Evolutionary conservation across 2,329 filamentous ascomycete genomes (phyloP).

Genomic region (Fusarium chaquense): DNA sequence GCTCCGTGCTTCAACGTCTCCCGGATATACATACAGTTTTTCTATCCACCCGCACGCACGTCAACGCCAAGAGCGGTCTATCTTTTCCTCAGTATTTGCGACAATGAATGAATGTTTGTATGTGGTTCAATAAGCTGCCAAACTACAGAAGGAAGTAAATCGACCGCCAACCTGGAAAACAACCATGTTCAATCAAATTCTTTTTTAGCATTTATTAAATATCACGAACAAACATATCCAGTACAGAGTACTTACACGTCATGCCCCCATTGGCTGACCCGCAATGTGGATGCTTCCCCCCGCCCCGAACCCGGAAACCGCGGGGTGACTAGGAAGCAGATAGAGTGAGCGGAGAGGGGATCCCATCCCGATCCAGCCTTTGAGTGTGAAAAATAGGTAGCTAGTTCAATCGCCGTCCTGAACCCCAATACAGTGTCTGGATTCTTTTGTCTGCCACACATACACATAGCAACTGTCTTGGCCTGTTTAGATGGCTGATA

Average conservation of each 20-base stretch:
- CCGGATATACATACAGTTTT: not conserved
- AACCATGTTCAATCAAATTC: not conserved
- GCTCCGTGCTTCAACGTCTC: slow-evolving; percentile 4
- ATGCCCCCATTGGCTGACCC: slow-evolving; percentile 32
- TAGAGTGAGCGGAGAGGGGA: no score
- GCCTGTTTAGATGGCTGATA: not conserved
- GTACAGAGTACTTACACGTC: slow-evolving; percentile 19
- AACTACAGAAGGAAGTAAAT: not conserved
- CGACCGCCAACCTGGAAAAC: not conserved
- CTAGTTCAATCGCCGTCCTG: not conserved
- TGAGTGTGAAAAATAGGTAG: no score
- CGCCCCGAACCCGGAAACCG: slow-evolving; percentile 32
- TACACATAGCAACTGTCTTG: not conserved
- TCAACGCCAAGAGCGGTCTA: slow-evolving; percentile 8
- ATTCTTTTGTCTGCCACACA: not conserved
- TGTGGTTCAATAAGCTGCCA: not conserved
- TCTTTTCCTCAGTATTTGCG: not conserved
- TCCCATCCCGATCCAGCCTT: no score
- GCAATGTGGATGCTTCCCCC: slow-evolving; percentile 19
- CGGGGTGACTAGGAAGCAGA: slow-evolving; percentile 37
- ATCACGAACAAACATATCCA: no score
- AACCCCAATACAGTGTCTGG: not conserved
- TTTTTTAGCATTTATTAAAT: not conserved
- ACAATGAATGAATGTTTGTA: not conserved
- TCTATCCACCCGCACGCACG: slow-evolving; percentile 6